A percentile compares a stretch with the other conserved stretches of the same genome.
phyloP scores from a whole-genome alignment of 805 yeast species.

The Scheffersomyces stipitis region DNA sequence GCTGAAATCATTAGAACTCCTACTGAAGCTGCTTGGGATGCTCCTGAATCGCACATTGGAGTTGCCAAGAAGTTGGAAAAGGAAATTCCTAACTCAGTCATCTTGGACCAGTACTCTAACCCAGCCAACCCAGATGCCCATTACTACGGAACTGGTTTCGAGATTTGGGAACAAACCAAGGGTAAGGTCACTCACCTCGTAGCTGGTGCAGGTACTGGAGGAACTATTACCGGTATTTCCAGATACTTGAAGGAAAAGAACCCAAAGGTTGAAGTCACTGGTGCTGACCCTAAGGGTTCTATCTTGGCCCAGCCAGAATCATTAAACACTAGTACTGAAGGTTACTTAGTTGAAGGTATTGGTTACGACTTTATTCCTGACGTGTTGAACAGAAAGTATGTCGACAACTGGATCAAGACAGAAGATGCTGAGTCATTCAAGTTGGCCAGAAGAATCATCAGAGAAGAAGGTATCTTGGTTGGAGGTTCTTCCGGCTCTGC shows the following conservation, averaged over 20 bases:
- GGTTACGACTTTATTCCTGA: conserved; percentile 89
- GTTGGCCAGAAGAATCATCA: conserved; percentile 76
- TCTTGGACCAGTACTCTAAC: conserved; percentile 80
- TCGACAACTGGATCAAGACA: conserved; percentile 84
- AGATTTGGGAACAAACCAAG: conserved; percentile 77
- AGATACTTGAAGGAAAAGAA: conserved; percentile 72
- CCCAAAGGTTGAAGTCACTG: conserved; percentile 60
- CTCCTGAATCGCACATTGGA: conserved; percentile 89
- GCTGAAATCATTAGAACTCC: conserved; percentile 92
- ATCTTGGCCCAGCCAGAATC: conserved; percentile 78
- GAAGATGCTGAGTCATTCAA: conserved; percentile 79
- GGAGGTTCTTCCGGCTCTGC: conserved; percentile 93
- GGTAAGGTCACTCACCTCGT: conserved; percentile 72
- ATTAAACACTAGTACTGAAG: conserved; percentile 56
- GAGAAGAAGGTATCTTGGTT: conserved; percentile 82
- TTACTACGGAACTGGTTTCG: conserved; percentile 80
- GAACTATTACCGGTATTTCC: conserved; percentile 93
- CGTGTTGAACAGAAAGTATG: conserved; percentile 62
- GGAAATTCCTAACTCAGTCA: conserved; percentile 82
- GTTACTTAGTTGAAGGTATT: conserved; percentile 84
- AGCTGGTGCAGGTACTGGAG: conserved; percentile 96
- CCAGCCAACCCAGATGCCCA: conserved; percentile 81
- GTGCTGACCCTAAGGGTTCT: conserved; percentile 87
- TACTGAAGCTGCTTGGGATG: conserved; percentile 89
- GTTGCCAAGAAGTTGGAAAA: conserved; percentile 78